These are phyloP conservation scores for Lecanoromycetidae sp. DNA, from an alignment of 2,329 filamentous ascomycete species.

Conservation along the genomic window DNA sequence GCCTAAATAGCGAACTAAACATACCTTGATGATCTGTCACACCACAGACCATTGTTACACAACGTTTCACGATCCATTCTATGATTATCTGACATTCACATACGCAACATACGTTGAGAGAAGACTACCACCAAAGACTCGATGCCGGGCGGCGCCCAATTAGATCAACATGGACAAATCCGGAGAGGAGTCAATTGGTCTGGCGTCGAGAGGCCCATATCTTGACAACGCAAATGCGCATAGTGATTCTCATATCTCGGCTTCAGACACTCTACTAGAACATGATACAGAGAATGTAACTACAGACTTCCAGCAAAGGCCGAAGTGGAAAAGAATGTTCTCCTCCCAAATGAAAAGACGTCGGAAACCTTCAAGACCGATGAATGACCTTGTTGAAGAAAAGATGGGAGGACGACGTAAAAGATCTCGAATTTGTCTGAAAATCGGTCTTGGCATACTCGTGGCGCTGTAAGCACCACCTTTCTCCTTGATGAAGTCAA, in stretches of 20 bases:
- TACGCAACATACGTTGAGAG: too few relatives aligned
- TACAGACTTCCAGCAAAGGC: not conserved
- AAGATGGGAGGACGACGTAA: not conserved
- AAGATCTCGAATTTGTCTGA: slow-evolving; percentile 8
- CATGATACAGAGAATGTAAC: not conserved
- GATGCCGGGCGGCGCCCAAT: too few relatives aligned
- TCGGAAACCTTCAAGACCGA: not conserved
- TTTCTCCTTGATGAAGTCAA: not conserved
- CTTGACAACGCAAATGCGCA: not conserved
- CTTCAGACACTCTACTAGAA: slow-evolving; percentile 6
- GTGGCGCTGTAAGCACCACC: slow-evolving; percentile 6
- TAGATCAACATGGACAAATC: not conserved
- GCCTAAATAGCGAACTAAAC: too few relatives aligned
- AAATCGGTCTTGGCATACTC: slow-evolving; percentile 7
- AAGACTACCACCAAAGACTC: too few relatives aligned
- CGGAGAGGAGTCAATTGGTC: not conserved
- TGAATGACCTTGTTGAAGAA: not conserved
- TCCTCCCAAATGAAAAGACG: not conserved
- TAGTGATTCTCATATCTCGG: not conserved
- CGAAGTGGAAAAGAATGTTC: not conserved
- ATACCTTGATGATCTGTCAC: too few relatives aligned
- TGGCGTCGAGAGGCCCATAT: not conserved
- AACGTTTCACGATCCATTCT: not conserved
- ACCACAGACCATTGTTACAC: too few relatives aligned
- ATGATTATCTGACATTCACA: not conserved